Conservation (phyloP, 177 flowering plant genomes). For the Tripterygium wilfordii region DNA sequence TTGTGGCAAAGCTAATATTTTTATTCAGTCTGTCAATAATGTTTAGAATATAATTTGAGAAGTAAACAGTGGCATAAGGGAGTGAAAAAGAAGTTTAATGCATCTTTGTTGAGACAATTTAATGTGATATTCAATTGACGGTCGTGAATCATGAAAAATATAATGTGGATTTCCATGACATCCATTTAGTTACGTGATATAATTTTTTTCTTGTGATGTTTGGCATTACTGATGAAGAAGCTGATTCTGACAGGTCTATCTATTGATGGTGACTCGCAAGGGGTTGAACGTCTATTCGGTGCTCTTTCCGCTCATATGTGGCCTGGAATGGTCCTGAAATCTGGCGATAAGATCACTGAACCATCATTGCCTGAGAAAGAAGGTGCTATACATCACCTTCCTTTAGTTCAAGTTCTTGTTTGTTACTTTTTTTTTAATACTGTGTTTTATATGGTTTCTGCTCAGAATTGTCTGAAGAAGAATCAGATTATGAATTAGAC, state of each 20-base stretch:
- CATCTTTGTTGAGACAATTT: no score
- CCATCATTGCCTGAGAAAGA: slow-evolving; percentile 50
- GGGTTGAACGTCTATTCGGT: slow-evolving; percentile 76
- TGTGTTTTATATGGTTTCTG: slow-evolving; percentile 4
- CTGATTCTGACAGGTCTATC: slow-evolving; percentile 63
- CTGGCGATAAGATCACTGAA: slow-evolving; percentile 48
- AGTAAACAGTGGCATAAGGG: no score
- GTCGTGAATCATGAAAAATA: no score
- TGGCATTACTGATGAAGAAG: neutral
- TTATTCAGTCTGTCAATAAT: no score
- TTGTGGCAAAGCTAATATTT: no score
- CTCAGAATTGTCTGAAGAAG: slow-evolving; percentile 59
- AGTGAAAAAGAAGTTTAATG: no score
- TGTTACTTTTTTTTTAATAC: no score
- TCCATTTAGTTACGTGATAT: neutral
- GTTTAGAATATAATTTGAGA: no score
- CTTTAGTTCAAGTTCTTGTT: neutral
- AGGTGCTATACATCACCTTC: slow-evolving; percentile 31
- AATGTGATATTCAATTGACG: no score
- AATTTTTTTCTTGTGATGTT: neutral
- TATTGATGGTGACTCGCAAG: slow-evolving; percentile 88
- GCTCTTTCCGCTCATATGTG: slow-evolving; percentile 97
- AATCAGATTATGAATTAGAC: slow-evolving; percentile 72
- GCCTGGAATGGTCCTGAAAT: slow-evolving; percentile 94
- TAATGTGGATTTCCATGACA: no score